Evolutionary conservation across 352 stramenopile species (phyloP), one percentile per base, ranked within the genome.

Genomic region (Phytophthora rubi): DNA sequence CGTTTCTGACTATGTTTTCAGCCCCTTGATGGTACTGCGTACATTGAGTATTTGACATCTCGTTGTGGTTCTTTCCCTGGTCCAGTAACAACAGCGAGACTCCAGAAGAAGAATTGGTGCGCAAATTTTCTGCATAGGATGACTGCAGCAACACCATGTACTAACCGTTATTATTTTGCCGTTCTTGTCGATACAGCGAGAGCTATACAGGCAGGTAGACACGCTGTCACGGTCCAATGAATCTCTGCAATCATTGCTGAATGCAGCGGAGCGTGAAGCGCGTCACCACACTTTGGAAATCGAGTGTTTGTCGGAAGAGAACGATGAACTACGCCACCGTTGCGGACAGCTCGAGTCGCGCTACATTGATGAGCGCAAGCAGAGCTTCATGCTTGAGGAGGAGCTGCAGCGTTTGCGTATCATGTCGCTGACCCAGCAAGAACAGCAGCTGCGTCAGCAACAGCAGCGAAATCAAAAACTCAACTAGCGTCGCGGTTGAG

Each of bases 231-330:
- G 67, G 57, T 73, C 82, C 9, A 93, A 93, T 52, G 82, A 93
- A 51, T 86, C 82, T 23, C 66, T 95, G 6, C 84, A 93, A 62
- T 77, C 75, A 32, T 53, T 92, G 39, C 69, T 95, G 33, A 81
- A 77, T 48, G 64, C 88, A 42, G 71, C 85, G 5, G 86, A 95
- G 54, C 76, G 85, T 33, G 85, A 93, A 16, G 79, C 81, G 2
- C 76, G 84, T 39, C 79, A 93, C 28, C 81, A 77, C 13, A 77
- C 71, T 13, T 79, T 92, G 70, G 84, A 93, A 75, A 83, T 89
- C 28, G 84, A 93, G 44, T 91, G 75, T 47, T 70, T 95, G 33
- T 88, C 80, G 39, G 84, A 93, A 65, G 87, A 95, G 60, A 95
- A 93, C 67, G 83, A 92, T 53, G 80, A 89, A 52, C 71, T 93